These are phyloP conservation scores for Mucuna pruriens DNA, from an alignment of 306 rosid genomes.

Conservation along the genomic window DNA sequence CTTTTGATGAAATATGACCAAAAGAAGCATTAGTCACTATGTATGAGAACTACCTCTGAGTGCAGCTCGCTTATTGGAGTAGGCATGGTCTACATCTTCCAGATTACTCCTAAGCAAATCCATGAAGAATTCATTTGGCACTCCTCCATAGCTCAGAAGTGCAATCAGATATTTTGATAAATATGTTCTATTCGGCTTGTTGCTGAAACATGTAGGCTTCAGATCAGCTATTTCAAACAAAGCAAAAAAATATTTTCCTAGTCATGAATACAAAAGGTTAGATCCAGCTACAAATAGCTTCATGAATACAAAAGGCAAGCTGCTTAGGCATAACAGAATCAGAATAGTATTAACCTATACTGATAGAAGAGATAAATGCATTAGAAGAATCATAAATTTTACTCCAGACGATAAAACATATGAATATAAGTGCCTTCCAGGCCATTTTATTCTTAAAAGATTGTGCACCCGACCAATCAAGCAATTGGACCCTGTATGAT, in stretches of 20 bases:
- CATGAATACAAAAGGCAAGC: background rate
- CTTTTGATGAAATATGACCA: background rate
- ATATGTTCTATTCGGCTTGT: constrained; percentile 50
- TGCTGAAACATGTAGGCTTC: constrained; percentile 55
- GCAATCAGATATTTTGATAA: constrained; percentile 65
- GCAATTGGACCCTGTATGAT: constrained; percentile 2
- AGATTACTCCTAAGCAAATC: constrained; percentile 53
- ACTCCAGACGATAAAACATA: background rate
- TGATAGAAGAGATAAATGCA: constrained; percentile 10
- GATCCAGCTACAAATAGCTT: background rate
- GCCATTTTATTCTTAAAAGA: background rate
- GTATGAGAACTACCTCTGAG: constrained; percentile 56
- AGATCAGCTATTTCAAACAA: constrained; percentile 35
- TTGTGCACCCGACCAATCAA: background rate
- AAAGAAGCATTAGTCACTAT: background rate
- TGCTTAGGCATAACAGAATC: constrained; percentile 11
- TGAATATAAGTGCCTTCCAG: background rate
- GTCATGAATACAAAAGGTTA: background rate
- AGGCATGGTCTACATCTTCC: constrained; percentile 47
- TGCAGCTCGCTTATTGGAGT: constrained; percentile 62
- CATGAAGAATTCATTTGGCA: constrained; percentile 69
- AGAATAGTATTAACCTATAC: background rate
- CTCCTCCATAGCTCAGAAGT: constrained; percentile 84
- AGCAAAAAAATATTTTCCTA: constrained; percentile 5
- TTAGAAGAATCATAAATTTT: background rate